phyloP scores from a whole-genome alignment of 805 yeast species.

The Wickerhamomyces chaumierensis region DNA sequence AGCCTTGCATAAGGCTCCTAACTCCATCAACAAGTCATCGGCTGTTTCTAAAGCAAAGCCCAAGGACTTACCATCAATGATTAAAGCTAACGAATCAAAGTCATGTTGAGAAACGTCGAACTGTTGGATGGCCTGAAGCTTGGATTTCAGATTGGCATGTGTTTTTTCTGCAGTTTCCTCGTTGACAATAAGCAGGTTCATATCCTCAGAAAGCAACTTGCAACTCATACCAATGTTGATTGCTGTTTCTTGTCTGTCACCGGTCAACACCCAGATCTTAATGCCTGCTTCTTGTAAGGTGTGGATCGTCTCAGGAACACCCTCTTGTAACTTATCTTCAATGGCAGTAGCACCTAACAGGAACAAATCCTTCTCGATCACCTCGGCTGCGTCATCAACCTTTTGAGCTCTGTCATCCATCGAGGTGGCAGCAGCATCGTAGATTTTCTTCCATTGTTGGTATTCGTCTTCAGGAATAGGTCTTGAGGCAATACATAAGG shows the following conservation, averaged over 20 bases:
- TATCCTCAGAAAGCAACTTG: conserved; percentile 84
- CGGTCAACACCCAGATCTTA: conserved; percentile 95
- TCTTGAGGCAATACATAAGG: conserved; percentile 84
- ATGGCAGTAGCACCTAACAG: conserved; percentile 96
- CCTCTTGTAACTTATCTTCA: conserved; percentile 95
- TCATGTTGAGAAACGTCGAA: conserved; percentile 60
- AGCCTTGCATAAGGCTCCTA: conserved; percentile 85
- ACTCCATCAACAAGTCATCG: conserved; percentile 65
- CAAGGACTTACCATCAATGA: conserved; percentile 90
- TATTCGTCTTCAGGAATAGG: conserved; percentile 75
- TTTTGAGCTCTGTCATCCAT: conserved; percentile 62
- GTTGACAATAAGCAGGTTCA: conserved; percentile 83
- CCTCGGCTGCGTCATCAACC: conserved; percentile 81
- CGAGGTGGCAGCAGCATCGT: conserved; percentile 75
- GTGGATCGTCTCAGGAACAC: conserved; percentile 95
- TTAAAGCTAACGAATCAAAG: conserved; percentile 69
- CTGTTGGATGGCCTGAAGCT: conserved; percentile 60
- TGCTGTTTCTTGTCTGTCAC: conserved; percentile 98
- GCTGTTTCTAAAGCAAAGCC: conserved; percentile 78
- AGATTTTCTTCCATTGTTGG: conserved; percentile 49
- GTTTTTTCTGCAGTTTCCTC: conserved; percentile 81
- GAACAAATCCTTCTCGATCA: conserved; percentile 70
- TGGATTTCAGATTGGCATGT: conserved; percentile 55
- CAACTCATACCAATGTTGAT: conserved; percentile 98
- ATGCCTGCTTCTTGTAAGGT: conserved; percentile 94